These are phyloP conservation scores for Globisporangium splendens DNA, from an alignment of 352 stramenopile genomes.

Conservation along the genomic window DNA sequence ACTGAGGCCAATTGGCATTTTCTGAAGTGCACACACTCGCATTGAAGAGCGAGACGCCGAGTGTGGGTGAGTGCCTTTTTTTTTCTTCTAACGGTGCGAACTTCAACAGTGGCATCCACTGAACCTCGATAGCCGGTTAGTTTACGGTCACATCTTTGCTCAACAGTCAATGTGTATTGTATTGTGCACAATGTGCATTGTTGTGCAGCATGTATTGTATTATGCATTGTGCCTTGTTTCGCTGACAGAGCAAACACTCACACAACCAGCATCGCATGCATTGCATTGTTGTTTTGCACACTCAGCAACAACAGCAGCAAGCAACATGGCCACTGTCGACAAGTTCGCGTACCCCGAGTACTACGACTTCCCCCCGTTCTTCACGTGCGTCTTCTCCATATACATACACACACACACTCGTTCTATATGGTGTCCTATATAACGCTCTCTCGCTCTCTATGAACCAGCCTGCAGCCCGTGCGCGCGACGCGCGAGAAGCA, in stretches of 20 bases:
- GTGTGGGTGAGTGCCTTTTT: background rate
- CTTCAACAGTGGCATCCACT: too few species aligned
- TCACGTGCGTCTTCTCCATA: slow-evolving; percentile 42
- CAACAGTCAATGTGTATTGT: too few species aligned
- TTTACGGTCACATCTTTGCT: too few species aligned
- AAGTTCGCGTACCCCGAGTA: slow-evolving; percentile 85
- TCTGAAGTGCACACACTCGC: too few species aligned
- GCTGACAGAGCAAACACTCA: background rate
- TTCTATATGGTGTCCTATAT: background rate
- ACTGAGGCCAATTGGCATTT: too few species aligned
- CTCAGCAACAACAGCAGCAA: background rate
- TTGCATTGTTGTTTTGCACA: too few species aligned
- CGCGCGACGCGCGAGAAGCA: slow-evolving; percentile 84
- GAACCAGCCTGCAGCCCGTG: slow-evolving; percentile 67
- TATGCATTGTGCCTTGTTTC: too few species aligned
- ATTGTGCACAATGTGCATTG: background rate
- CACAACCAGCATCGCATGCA: too few species aligned
- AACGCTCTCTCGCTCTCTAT: background rate
- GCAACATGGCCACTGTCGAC: slow-evolving; percentile 32
- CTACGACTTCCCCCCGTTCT: slow-evolving; percentile 86
- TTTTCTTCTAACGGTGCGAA: too few species aligned
- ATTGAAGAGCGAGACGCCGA: too few species aligned
- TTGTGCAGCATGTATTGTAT: too few species aligned
- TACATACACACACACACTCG: background rate
- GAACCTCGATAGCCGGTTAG: too few species aligned